phyloP scores from a whole-genome alignment of 2,329 filamentous ascomycete species.

The Fusarium robinianum region DNA sequence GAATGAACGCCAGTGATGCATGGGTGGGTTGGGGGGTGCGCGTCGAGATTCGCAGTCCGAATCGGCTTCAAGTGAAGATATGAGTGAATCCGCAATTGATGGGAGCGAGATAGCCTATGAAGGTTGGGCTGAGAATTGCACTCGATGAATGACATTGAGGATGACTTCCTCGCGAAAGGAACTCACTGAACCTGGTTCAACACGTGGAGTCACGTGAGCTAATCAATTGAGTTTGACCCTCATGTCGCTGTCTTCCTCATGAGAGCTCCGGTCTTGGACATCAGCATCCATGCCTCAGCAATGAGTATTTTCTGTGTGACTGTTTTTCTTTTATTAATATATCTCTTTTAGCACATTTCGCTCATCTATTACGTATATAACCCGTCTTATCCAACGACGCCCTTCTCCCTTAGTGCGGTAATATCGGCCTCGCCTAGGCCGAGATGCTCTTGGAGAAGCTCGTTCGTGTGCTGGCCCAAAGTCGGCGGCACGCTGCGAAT shows the following conservation, averaged over 20 bases:
- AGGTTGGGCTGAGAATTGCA: conserved; percentile 10
- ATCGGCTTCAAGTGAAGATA: neutral
- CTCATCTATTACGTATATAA: too few relatives aligned
- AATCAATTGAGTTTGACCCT: too few relatives aligned
- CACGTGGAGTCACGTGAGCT: conserved; percentile 30
- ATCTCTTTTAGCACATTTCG: too few relatives aligned
- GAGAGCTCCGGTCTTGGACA: too few relatives aligned
- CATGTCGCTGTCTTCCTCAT: too few relatives aligned
- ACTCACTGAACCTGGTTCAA: conserved; percentile 8
- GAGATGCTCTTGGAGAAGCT: conserved; percentile 69
- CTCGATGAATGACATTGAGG: conserved; percentile 17
- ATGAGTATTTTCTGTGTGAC: too few relatives aligned
- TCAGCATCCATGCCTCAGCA: neutral
- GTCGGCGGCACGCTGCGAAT: conserved; percentile 81
- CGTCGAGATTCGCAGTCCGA: too few relatives aligned
- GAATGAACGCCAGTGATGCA: too few relatives aligned
- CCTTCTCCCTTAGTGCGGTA: conserved; percentile 63
- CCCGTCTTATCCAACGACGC: conserved; percentile 69
- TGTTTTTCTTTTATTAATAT: too few relatives aligned
- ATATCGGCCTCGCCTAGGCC: conserved; percentile 65
- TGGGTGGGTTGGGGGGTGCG: too few relatives aligned
- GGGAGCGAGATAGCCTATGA: too few relatives aligned
- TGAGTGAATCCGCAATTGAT: too few relatives aligned
- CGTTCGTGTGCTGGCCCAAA: conserved; percentile 84
- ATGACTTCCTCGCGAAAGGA: conserved; percentile 22